phyloP scores from a whole-genome alignment of 176 grass and related monocot species.

The bread wheat (Triticum aestivum) region DNA sequence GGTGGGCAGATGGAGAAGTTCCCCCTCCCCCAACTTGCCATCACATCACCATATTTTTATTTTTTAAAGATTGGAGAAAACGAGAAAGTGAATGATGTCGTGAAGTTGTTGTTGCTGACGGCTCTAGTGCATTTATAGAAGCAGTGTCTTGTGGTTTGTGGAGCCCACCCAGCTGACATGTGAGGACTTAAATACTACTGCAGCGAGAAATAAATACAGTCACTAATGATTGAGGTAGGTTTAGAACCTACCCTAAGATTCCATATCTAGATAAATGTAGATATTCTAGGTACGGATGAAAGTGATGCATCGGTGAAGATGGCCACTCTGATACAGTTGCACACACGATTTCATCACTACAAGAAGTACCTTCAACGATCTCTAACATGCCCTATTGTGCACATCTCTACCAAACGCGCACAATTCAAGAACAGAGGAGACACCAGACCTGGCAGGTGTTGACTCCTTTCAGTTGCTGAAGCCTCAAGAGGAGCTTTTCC shows the following conservation, averaged over 20 bases:
- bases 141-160: neutral
- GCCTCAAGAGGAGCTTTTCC: neutral
- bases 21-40: too few species aligned
- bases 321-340: neutral
- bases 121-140: neutral
- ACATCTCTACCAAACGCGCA: neutral
- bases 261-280: neutral
- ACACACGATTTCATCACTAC: neutral
- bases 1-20: too few species aligned
- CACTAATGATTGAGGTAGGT: neutral
- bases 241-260: neutral
- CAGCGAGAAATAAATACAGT: accelerated
- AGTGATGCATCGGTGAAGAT: neutral
- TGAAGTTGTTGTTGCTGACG: neutral
- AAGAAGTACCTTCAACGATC: neutral
- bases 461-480: neutral
- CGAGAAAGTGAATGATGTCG: neutral
- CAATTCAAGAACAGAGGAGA: accelerated
- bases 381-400: neutral
- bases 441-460: neutral
- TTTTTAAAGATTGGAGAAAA: neutral
- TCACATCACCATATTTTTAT: accelerated
- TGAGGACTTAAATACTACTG: neutral
- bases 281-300: neutral
- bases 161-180: neutral